Evolutionary conservation across 2,329 filamentous ascomycete species (phyloP).

Genomic region (Cladobotryum mycophilum): DNA sequence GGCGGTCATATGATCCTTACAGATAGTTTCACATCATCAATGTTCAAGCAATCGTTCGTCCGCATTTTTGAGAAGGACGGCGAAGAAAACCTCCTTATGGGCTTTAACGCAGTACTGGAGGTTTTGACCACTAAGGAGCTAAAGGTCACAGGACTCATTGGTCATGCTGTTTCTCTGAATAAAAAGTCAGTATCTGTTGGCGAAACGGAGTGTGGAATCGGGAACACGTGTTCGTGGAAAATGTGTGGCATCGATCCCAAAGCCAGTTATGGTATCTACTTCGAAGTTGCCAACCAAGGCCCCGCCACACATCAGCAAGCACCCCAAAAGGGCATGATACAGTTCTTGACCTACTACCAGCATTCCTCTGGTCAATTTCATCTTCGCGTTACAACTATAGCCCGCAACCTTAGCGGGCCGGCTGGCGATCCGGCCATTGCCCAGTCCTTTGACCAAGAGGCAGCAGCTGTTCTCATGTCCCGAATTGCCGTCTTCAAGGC

Average conservation of each 20-base stretch:
- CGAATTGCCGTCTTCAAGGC: constrained; percentile 98
- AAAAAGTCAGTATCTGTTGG: constrained; percentile 97
- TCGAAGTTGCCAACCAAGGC: constrained; percentile 92
- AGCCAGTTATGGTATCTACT: constrained; percentile 93
- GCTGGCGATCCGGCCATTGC: constrained; percentile 91
- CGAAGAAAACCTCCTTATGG: constrained; percentile 93
- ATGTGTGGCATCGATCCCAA: constrained; percentile 97
- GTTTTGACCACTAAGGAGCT: constrained; percentile 96
- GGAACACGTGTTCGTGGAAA: constrained; percentile 98
- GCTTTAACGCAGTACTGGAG: constrained; percentile 93
- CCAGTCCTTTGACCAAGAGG: constrained; percentile 97
- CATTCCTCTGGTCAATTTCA: constrained; percentile 96
- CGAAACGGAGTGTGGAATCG: constrained; percentile 96
- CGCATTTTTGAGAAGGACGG: constrained; percentile 96
- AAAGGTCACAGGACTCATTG: constrained; percentile 95
- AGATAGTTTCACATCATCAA: constrained; percentile 96
- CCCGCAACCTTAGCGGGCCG: constrained; percentile 83
- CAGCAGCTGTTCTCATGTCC: constrained; percentile 97
- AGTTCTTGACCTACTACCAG: constrained; percentile 98
- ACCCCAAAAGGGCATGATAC: constrained; percentile 90
- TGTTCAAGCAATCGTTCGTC: constrained; percentile 98
- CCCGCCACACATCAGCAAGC: constrained; percentile 80
- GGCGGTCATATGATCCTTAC: constrained; percentile 98
- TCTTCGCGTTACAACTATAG: constrained; percentile 88
- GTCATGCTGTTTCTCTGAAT: constrained; percentile 92